These are phyloP conservation scores for Diospyros kaki DNA, from an alignment of 148 eudicot species.

Conservation along the genomic window DNA sequence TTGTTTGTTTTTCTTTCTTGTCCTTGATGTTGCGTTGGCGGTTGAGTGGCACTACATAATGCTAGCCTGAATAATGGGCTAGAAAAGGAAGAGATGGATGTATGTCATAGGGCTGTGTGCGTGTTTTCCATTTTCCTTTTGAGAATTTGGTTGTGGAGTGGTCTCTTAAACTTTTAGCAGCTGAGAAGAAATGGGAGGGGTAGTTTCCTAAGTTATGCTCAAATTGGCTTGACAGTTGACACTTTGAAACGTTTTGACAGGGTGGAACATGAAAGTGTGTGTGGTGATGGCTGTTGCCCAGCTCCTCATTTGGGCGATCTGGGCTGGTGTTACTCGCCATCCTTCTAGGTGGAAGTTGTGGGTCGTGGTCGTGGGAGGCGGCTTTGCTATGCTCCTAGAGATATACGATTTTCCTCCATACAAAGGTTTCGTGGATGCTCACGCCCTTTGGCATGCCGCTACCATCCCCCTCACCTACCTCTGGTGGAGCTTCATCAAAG, in stretches of 20 bases:
- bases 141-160: neutral
- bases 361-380: slow-evolving; percentile 75
- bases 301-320: slow-evolving; percentile 68
- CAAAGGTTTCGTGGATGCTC: slow-evolving; percentile 69
- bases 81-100: neutral
- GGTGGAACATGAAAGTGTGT: slow-evolving; percentile 94
- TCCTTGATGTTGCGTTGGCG: neutral
- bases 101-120: too few relatives aligned
- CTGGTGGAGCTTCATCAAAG: slow-evolving; percentile 94
- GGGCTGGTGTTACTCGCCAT: slow-evolving; percentile 72
- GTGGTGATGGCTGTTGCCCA: slow-evolving; percentile 67
- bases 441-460: slow-evolving; percentile 90
- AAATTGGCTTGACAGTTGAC: neutral
- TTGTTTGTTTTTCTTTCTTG: neutral
- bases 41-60: neutral
- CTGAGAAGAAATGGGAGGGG: too few relatives aligned
- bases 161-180: neutral
- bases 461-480: slow-evolving; percentile 74
- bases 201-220: too few relatives aligned
- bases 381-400: slow-evolving; percentile 74
- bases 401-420: slow-evolving; percentile 84
- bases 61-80: neutral
- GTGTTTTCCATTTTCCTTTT: neutral
- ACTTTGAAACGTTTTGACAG: slow-evolving; percentile 27
- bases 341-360: slow-evolving; percentile 83